A percentile compares a stretch with the other conserved stretches of the same genome.
Conservation (phyloP, 176 grass and related monocot genomes). For the Triticum urartu region DNA sequence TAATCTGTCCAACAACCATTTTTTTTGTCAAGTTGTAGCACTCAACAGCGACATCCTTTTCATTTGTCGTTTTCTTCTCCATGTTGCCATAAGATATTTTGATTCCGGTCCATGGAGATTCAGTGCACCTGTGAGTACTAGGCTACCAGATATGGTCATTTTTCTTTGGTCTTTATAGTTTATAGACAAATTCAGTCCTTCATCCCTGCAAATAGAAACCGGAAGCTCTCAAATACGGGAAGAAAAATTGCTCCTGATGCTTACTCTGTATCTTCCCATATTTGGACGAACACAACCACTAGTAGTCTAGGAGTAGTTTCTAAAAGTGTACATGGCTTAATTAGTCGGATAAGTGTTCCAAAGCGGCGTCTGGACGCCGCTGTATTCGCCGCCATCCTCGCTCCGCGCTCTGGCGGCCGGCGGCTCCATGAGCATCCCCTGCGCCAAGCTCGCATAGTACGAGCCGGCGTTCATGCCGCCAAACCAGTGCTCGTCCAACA, state of each 20-base stretch:
- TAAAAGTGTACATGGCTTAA: background rate
- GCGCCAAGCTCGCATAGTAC: conserved; percentile 59
- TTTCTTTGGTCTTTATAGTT: background rate
- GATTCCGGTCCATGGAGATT: background rate
- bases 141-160: background rate
- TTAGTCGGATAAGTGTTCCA: conserved; percentile 38
- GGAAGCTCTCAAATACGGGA: background rate
- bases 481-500: conserved; percentile 18
- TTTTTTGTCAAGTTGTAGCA: too few species aligned
- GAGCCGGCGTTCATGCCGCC: conserved; percentile 35
- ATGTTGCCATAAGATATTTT: background rate
- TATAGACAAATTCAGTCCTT: background rate
- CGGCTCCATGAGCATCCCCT: conserved; percentile 53
- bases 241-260: background rate
- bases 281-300: background rate
- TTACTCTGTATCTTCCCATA: background rate
- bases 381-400: background rate
- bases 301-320: background rate
- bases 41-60: too few species aligned
- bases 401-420: background rate
- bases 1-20: too few species aligned
- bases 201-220: background rate
- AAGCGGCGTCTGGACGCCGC: background rate
- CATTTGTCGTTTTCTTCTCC: too few species aligned
- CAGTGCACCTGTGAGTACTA: background rate